Percentiles rank a stretch among this genome's conserved stretches.
These are phyloP conservation scores for Pseudozyma tsukubaensis DNA, from an alignment of 1,284 basidiomycete genomes.

Conservation along the genomic window DNA sequence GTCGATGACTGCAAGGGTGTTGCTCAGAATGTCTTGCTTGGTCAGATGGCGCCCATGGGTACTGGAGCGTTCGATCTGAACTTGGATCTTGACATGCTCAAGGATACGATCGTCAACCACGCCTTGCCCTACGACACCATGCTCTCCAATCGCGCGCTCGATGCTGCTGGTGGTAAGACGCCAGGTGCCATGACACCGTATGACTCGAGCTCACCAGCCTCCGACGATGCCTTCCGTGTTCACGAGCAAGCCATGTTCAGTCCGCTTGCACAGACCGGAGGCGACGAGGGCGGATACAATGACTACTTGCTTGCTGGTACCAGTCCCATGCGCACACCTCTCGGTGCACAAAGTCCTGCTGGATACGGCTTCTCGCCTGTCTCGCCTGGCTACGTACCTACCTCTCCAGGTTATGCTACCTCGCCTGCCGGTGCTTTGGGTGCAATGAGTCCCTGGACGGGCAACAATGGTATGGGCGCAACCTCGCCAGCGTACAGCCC, in stretches of 20 bases:
- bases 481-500: conserved; percentile 70
- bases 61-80: conserved; percentile 87
- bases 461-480: conserved; percentile 76
- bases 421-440: conserved; percentile 74
- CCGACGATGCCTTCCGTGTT: conserved; percentile 72
- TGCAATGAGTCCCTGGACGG: conserved; percentile 71
- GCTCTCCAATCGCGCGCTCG: conserved; percentile 70
- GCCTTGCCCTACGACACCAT: conserved; percentile 77
- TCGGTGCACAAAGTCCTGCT: conserved; percentile 63
- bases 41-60: conserved; percentile 89
- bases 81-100: conserved; percentile 96
- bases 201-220: conserved; percentile 82
- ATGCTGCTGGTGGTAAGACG: conserved; percentile 61
- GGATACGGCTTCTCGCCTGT: conserved; percentile 67
- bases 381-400: conserved; percentile 62
- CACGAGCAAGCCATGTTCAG: conserved; percentile 92
- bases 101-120: conserved; percentile 98
- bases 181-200: conserved; percentile 67
- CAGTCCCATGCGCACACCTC: conserved; percentile 75
- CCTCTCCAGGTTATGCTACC: conserved; percentile 63
- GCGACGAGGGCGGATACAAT: conserved; percentile 80
- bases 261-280: conserved; percentile 87
- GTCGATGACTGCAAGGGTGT: conserved; percentile 98
- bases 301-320: conserved; percentile 78
- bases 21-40: conserved; percentile 97